Conservation (phyloP, 305 asterid genomes). For the Fraxinus ornus region DNA sequence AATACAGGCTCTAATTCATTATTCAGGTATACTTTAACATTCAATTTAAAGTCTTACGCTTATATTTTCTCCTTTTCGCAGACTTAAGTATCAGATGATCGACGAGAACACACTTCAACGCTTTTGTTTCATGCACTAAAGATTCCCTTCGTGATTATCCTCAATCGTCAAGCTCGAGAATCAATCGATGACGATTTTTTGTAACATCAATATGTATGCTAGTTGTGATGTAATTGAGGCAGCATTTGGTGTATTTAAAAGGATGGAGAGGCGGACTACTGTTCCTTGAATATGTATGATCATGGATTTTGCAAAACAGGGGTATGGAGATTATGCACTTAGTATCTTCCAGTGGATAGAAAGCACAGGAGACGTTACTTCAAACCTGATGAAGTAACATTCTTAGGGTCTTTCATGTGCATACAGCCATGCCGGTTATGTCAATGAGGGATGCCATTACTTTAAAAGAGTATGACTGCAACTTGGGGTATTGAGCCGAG, state of each 20-base stretch:
- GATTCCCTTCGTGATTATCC: too few relatives aligned
- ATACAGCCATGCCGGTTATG: conserved; percentile 75
- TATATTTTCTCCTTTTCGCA: too few relatives aligned
- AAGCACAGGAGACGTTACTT: conserved; percentile 26
- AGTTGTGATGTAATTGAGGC: conserved; percentile 70
- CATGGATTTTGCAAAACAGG: conserved; percentile 72
- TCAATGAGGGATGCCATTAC: conserved; percentile 51
- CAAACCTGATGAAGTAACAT: conserved; percentile 67
- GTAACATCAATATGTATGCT: conserved; percentile 41
- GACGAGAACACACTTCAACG: too few relatives aligned
- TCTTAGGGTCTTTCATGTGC: conserved; percentile 70
- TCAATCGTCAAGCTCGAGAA: too few relatives aligned
- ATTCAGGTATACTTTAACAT: too few relatives aligned
- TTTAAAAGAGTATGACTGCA: conserved; percentile 48
- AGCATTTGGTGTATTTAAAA: conserved; percentile 48
- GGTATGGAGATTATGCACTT: conserved; percentile 59
- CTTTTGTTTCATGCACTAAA: too few relatives aligned
- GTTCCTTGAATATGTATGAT: conserved; percentile 81
- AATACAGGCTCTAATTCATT: too few relatives aligned
- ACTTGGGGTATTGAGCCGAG: conserved; percentile 56
- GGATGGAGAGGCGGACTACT: conserved; percentile 43
- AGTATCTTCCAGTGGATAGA: conserved; percentile 59
- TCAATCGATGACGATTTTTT: too few relatives aligned
- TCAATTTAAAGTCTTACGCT: too few relatives aligned
- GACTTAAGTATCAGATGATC: too few relatives aligned